A percentile compares a stretch with the other conserved stretches of the same genome.
These are phyloP conservation scores for Auricularia sp. DNA, from an alignment of 768 basidiomycete species.

Conservation along the genomic window DNA sequence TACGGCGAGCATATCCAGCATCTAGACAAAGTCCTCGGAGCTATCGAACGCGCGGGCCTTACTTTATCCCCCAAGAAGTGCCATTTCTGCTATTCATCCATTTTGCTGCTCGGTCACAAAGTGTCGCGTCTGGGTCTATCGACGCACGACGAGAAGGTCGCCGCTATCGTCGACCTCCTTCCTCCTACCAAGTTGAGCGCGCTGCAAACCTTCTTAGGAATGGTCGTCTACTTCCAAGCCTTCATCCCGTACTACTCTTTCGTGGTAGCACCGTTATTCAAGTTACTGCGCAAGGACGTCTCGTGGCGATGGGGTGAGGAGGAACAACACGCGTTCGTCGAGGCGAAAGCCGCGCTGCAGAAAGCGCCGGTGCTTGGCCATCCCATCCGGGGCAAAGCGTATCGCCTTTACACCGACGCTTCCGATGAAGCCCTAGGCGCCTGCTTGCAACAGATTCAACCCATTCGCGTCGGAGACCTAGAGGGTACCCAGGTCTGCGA, in stretches of 20 bases:
- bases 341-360: constrained; percentile 19
- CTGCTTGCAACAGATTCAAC: no score
- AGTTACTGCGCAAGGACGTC: constrained; percentile 1
- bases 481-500: no score
- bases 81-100: no score
- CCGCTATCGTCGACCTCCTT: constrained; percentile 21
- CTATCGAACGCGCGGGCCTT: no score
- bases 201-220: constrained; percentile 26
- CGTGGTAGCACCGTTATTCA: constrained; percentile 25
- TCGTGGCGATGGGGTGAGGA: neutral
- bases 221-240: constrained; percentile 26
- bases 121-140: constrained; percentile 28
- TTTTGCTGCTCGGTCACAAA: constrained; percentile 17
- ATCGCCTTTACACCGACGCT: no score
- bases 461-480: no score
- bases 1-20: constrained; percentile 3
- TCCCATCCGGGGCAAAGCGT: constrained; percentile 8
- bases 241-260: constrained; percentile 17
- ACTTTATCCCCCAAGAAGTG: no score
- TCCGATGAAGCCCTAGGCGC: no score
- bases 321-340: constrained; percentile 20
- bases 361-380: constrained; percentile 25
- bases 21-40: constrained; percentile 9
- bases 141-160: constrained; percentile 27
- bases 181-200: constrained; percentile 16